Evolutionary conservation across 1,139 yeast genomes (phyloP).

Genomic region (Kurtzmaniella quercitrusa): DNA sequence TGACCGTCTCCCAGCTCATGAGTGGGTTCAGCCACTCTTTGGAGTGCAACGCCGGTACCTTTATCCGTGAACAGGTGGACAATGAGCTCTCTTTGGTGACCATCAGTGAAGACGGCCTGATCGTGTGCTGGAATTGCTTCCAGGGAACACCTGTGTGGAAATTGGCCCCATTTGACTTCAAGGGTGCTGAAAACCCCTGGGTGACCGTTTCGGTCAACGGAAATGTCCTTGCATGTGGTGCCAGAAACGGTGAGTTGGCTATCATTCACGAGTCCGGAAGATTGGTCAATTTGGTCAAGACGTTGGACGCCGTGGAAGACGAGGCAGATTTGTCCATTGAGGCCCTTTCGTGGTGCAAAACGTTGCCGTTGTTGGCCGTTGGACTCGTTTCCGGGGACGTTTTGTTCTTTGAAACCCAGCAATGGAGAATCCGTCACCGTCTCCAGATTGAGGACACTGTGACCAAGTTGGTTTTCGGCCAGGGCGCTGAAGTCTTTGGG

Average conservation of each 20-base stretch:
- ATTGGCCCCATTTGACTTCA: slow-evolving; percentile 58
- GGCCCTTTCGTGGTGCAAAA: slow-evolving; percentile 76
- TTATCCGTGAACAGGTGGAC: slow-evolving; percentile 59
- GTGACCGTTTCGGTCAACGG: slow-evolving; percentile 54
- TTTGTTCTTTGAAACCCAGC: slow-evolving; percentile 71
- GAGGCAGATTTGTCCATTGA: slow-evolving; percentile 79
- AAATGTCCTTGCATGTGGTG: slow-evolving; percentile 66
- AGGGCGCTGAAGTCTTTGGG: slow-evolving; percentile 58
- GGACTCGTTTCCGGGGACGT: slow-evolving; percentile 90
- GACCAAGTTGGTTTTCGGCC: slow-evolving; percentile 68
- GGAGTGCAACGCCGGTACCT: slow-evolving; percentile 76
- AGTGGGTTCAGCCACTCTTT: slow-evolving; percentile 76
- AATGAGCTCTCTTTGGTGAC: slow-evolving; percentile 66
- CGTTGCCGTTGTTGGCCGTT: slow-evolving; percentile 65
- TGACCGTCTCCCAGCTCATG: slow-evolving; percentile 60
- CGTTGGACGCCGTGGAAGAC: slow-evolving; percentile 59
- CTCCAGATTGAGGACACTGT: slow-evolving; percentile 74
- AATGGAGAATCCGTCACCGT: slow-evolving; percentile 80
- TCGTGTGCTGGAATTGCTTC: slow-evolving; percentile 88
- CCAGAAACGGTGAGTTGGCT: slow-evolving; percentile 80
- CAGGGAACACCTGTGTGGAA: slow-evolving; percentile 66
- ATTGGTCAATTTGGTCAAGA: slow-evolving; percentile 59
- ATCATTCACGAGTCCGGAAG: slow-evolving; percentile 75
- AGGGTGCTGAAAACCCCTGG: slow-evolving; percentile 83
- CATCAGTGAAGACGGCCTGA: slow-evolving; percentile 81